Evolutionary conservation across 164 flowering plant species (phyloP), one percentile per base, ranked within the genome.

Genomic region (Stephania japonica): DNA sequence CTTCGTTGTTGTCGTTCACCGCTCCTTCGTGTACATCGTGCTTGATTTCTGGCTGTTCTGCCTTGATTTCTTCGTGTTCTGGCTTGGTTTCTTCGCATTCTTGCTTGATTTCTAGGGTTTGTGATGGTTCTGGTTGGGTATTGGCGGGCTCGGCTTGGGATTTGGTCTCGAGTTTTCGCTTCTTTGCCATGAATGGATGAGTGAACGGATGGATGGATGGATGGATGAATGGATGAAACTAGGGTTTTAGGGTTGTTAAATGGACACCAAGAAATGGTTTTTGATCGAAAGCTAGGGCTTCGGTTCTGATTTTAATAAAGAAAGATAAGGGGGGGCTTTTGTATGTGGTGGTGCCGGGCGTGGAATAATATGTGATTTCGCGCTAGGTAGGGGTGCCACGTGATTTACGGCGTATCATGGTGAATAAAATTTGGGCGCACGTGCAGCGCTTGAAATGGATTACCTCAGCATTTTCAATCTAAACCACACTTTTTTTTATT

Each of bases 151-250:
- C 74, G n/a, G 81, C 26, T 59, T 21, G 76, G 44, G 82, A 5
- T 21, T 49, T 65, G 16, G 82, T 2, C 10, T 71, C 72, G 59
- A 79, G 71, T 80, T 86, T 84, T 78, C 89, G 83, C 81, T 86
- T 86, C 77, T 79, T 86, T 6, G 81, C 80, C 88, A 86, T 86
- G 80, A 47, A 25, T 23, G 64, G 2, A 61, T n/a, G 7, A 18
- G 1, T 16, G 0, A 59, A 6, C 7, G 23, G 19, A 59, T 14
- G 6, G 21, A 59, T 16, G 6, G 63, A 59, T n/a, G n/a, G n/a
- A n/a, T n/a, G n/a, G n/a, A 27, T 27, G 38, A 0, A 32, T 32
- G 38, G 4, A 32, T 32, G 38, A 32, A 32, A 32, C 38, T 32
- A 32, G 38, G 38, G 38, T 32, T 32, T 32, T 32, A 32, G 32